phyloP scores from a whole-genome alignment of 176 grass and related monocot genomes.

The Thinopyrum elongatum region DNA sequence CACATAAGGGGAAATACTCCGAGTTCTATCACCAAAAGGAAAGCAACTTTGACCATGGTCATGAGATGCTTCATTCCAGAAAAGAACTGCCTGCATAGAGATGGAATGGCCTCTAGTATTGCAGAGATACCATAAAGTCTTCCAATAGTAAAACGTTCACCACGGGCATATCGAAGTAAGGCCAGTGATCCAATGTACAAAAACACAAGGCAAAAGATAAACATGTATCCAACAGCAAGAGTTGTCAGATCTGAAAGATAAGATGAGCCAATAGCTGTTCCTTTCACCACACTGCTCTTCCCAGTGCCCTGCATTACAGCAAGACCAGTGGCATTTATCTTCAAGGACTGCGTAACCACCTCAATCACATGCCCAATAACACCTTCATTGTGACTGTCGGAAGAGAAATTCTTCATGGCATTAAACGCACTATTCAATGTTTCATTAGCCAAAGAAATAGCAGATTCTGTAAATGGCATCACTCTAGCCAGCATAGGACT shows the following conservation, averaged over 20 bases:
- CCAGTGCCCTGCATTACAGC: conserved; percentile 50
- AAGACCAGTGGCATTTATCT: conserved; percentile 73
- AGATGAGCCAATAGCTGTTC: conserved; percentile 55
- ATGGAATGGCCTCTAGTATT: conserved; percentile 88
- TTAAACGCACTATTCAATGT: conserved; percentile 80
- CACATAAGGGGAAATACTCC: conserved; percentile 99
- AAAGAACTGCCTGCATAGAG: conserved; percentile 83
- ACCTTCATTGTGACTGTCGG: conserved; percentile 63
- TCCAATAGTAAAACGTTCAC: conserved; percentile 83
- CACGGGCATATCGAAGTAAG: conserved; percentile 81
- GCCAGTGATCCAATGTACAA: conserved; percentile 86
- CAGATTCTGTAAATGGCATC: conserved; percentile 78
- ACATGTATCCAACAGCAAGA: conserved; percentile 88
- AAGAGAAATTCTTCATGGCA: conserved; percentile 80
- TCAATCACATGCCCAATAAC: conserved; percentile 75
- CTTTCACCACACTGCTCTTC: conserved; percentile 51
- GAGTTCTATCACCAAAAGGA: conserved; percentile 94
- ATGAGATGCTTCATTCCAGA: conserved; percentile 91
- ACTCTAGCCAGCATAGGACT: conserved; percentile 76
- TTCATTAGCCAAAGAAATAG: conserved; percentile 80
- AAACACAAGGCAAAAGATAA: conserved; percentile 75
- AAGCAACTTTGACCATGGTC: conserved; percentile 97
- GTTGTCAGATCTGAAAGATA: conserved; percentile 95
- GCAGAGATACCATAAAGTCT: conserved; percentile 80
- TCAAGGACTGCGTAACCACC: conserved; percentile 72